Evolutionary conservation across 441 rosid genomes (phyloP), one percentile per base, ranked within the genome.

Genomic region (Brassica hybrid): DNA sequence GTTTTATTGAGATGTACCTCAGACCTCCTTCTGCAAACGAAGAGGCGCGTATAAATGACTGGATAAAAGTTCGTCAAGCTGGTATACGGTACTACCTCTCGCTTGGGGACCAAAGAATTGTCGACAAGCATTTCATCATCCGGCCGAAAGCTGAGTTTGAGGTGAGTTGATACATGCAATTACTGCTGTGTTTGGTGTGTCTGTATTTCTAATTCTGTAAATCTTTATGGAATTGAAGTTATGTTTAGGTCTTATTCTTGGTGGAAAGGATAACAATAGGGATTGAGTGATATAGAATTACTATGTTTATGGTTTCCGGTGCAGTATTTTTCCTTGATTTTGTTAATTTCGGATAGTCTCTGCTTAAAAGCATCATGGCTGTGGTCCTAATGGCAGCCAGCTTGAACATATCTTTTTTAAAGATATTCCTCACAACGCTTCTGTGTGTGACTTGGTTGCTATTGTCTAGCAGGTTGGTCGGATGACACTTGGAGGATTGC

Each of bases 71-170:
- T 87, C 97, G 99, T 8, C 99, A 96, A 83, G 86, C 96, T 91
- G 99, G 99, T 85, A 96, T 94, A 79, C 86, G 90, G 84, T 96
- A 96, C 84, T 96, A 96, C 86, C 85, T 96, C 73, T 92, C 99
- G 56, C 92, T 96, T 41, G 99, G 98, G 59, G 99, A 96, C 81
- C 97, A 96, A 87, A 87, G 99, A 83, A 92, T 96, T 80, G 98
- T 94, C 14, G 99, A 96, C 91, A 96, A 92, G 83, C 82, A 91
- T 85, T 96, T 90, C 85, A 94, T 96, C 59, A 91, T 96, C 84
- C 91, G 99, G 78, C 99, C 99, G 11, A 96, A 92, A 88, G 99
- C 99, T 80, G 99, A 96, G 86, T 96, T 96, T 89, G 99, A 96
- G 97, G 98, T 96, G 72, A 85, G 88, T 73, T 68, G 34, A 79